Conservation (phyloP, 106 monocot genomes). For the Triglochin maritima region DNA sequence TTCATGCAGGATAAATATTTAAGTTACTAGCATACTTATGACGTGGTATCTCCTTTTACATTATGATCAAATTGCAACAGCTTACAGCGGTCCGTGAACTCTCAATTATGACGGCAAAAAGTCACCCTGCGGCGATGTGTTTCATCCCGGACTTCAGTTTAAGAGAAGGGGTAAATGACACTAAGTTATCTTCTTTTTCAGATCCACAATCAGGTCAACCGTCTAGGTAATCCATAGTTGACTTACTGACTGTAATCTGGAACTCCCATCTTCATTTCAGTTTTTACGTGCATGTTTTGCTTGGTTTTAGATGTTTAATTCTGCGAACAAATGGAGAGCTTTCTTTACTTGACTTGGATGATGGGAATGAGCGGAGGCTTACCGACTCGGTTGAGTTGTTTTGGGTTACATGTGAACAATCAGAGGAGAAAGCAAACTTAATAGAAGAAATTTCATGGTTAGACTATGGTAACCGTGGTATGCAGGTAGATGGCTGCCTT, state of each 20-base stretch:
- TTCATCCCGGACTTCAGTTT: constrained; percentile 57
- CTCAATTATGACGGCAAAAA: constrained; percentile 96
- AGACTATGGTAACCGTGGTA: constrained; percentile 93
- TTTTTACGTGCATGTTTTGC: neutral
- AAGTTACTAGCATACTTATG: neutral
- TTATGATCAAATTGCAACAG: constrained; percentile 75
- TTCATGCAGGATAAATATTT: neutral
- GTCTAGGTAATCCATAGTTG: constrained; percentile 42
- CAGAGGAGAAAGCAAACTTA: constrained; percentile 82
- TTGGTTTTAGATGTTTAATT: constrained; percentile 66
- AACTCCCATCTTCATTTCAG: too few relatives aligned
- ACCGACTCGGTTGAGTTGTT: constrained; percentile 85
- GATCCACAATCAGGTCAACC: constrained; percentile 45
- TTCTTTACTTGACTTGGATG: constrained; percentile 96
- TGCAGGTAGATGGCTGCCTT: constrained; percentile 51
- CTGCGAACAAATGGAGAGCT: constrained; percentile 92
- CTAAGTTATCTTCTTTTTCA: constrained; percentile 12
- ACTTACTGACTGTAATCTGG: neutral
- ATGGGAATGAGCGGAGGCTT: constrained; percentile 81
- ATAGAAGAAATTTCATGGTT: constrained; percentile 98
- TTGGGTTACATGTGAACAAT: constrained; percentile 91
- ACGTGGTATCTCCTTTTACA: neutral
- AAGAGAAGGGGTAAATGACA: constrained; percentile 26
- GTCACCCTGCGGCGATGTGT: constrained; percentile 85
- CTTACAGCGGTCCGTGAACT: constrained; percentile 94